Evolutionary conservation across 192 early-diverging fungal genomes (phyloP).

Genomic region (Spizellomyces punctatus): DNA sequence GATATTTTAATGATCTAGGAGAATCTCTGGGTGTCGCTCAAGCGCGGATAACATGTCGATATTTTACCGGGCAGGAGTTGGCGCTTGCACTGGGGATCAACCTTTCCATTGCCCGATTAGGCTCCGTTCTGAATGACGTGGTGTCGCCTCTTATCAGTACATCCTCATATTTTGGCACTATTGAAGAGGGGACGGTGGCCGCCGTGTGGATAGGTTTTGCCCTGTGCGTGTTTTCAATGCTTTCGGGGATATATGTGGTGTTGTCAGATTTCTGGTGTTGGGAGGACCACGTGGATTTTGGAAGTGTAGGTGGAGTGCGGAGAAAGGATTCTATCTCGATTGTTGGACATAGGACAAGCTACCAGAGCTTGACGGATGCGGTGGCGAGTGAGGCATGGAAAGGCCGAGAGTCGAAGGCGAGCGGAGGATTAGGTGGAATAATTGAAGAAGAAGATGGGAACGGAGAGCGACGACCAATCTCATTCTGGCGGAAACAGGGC

Average conservation of each 20-base stretch:
- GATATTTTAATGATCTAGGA: background rate
- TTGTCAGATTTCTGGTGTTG: slow-evolving; percentile 2
- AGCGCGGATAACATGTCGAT: slow-evolving; percentile 54
- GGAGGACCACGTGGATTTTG: too few relatives aligned
- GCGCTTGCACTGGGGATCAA: slow-evolving; percentile 58
- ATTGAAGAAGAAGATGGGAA: too few relatives aligned
- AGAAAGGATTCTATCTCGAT: too few relatives aligned
- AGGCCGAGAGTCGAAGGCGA: too few relatives aligned
- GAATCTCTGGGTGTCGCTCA: slow-evolving; percentile 20
- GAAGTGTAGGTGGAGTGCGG: too few relatives aligned
- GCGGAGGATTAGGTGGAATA: too few relatives aligned
- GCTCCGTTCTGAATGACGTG: slow-evolving; percentile 61
- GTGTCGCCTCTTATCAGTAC: slow-evolving; percentile 52
- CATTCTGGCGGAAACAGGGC: too few relatives aligned
- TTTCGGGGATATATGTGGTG: slow-evolving; percentile 31
- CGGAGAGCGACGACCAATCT: too few relatives aligned
- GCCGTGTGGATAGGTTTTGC: slow-evolving; percentile 55
- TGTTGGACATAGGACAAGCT: too few relatives aligned
- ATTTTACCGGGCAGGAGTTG: slow-evolving; percentile 57
- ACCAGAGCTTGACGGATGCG: too few relatives aligned
- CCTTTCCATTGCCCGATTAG: slow-evolving; percentile 46
- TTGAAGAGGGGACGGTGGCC: slow-evolving; percentile 23
- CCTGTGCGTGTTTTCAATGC: slow-evolving; percentile 48
- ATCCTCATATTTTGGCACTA: slow-evolving; percentile 1
- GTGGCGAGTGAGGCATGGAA: too few relatives aligned